A percentile compares a stretch with the other conserved stretches of the same genome.
Evolutionary conservation across 2,329 filamentous ascomycete species (phyloP).

Genomic region (Fusarium albidum): DNA sequence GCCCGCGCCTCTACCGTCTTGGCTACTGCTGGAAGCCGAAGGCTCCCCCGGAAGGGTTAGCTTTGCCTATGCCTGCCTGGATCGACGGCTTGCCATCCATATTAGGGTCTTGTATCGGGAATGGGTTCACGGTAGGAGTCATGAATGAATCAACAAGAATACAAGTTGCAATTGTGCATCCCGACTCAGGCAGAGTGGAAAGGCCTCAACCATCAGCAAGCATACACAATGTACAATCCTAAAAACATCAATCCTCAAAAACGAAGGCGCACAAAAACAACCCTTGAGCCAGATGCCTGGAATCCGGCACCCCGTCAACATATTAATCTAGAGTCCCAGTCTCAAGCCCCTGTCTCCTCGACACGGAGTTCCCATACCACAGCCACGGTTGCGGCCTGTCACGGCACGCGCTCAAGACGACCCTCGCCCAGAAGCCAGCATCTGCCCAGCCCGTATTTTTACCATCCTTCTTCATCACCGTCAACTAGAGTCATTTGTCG

Average conservation of each 20-base stretch:
- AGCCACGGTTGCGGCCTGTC: neutral
- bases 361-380: slow-evolving; percentile 1
- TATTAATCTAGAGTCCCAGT: slow-evolving; percentile 33
- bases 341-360: neutral
- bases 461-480: slow-evolving; percentile 35
- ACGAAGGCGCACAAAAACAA: slow-evolving; percentile 34
- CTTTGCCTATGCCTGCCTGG: too few species aligned
- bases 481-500: slow-evolving; percentile 38
- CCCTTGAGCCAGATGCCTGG: slow-evolving; percentile 24
- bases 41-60: too few species aligned
- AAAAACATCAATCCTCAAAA: slow-evolving; percentile 40
- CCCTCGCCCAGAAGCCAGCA: slow-evolving; percentile 19
- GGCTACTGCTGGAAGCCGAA: neutral
- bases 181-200: slow-evolving; percentile 29
- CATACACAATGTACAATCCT: slow-evolving; percentile 38
- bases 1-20: neutral
- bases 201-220: slow-evolving; percentile 26
- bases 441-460: slow-evolving; percentile 35
- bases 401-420: neutral
- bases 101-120: too few species aligned
- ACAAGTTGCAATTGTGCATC: slow-evolving; percentile 35
- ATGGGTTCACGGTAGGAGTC: too few species aligned
- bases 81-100: too few species aligned
- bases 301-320: slow-evolving; percentile 23
- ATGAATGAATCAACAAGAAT: slow-evolving; percentile 5